Evolutionary conservation across 805 yeast species (phyloP), one percentile per base, ranked within the genome.

Genomic region (Ogataea naganishii): DNA sequence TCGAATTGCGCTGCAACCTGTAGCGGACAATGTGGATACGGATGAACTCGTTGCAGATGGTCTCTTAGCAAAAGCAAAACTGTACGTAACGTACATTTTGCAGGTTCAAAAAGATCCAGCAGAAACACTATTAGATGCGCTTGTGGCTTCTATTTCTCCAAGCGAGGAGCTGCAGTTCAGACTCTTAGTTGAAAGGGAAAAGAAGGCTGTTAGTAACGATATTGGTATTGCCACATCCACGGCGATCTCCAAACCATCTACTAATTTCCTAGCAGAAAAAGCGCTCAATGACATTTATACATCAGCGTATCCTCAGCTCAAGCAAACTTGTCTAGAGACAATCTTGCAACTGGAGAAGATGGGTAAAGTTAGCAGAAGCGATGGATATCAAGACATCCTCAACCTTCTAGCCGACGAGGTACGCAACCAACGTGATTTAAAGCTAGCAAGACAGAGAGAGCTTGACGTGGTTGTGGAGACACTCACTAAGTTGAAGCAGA

Each of bases 341-440:
- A 67, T 89, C 3, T 60, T 86, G 30, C 84, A 84, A 43, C 58
- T 92, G 29, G 96, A 89, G 46, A 50, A 65, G 1, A 54, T 71
- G 47, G 86, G 84, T 2, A 54, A 64, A 23, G 65, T 88, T 7
- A 62, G 79, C 3, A 66, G 94, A 35, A 59, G 66, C 19, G 73
- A 84, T 47, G 74, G 80, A 13, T 84, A 76, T 52, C 97, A 92
- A 49, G 75, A 71, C 14, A 48, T 92, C 10, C 56, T 92, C 35
- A 85, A 86, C 46, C 84, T 82, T 38, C 78, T 92, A 37, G 94
- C 96, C 0, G 57, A 67, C 31, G 96, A 89, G 39, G 84, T 92
- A 39, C 61, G 56, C 40, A 49, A 53, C 30, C 64, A 66, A 40
- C 66, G 62, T 38, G 47, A 57, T 8, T 71, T 64, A 37, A 52